phyloP scores from a whole-genome alignment of 257 asterid genomes.

The Mitragyna speciosa region DNA sequence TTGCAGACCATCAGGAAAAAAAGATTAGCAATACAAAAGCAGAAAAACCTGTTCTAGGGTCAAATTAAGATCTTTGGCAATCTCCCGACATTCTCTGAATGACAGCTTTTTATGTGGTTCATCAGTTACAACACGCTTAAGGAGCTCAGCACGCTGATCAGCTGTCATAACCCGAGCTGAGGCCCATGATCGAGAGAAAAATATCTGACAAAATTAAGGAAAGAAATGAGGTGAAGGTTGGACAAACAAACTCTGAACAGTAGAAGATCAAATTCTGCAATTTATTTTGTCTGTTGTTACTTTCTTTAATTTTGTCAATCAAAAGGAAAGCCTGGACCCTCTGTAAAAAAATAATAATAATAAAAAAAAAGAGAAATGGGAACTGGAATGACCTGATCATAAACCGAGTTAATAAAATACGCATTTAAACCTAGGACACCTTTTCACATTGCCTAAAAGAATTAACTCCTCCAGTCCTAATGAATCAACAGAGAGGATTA shows the following conservation, averaged over 20 bases:
- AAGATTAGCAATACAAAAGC: constrained; percentile 25
- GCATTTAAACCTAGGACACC: neutral
- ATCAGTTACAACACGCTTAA: constrained; percentile 51
- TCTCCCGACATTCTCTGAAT: constrained; percentile 62
- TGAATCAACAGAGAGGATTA: neutral
- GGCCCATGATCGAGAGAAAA: constrained; percentile 69
- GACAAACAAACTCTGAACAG: constrained; percentile 12
- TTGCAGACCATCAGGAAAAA: neutral
- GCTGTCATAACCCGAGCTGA: constrained; percentile 70
- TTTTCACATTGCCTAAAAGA: neutral
- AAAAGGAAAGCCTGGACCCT: constrained; percentile 5
- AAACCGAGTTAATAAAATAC: neutral
- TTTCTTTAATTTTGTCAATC: neutral
- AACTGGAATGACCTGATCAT: neutral
- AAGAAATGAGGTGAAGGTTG: constrained; percentile 4
- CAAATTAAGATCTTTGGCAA: constrained; percentile 82
- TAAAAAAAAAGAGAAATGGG: neutral
- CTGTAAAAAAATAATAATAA: neutral
- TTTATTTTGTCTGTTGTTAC: neutral
- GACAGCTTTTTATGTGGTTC: constrained; percentile 66
- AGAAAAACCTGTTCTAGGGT: constrained; percentile 81
- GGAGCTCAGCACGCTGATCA: constrained; percentile 72
- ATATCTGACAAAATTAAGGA: constrained; percentile 51
- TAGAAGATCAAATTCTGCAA: neutral
- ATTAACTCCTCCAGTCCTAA: neutral